Percentiles rank a stretch among this genome's conserved stretches.
Evolutionary conservation across 2,329 filamentous ascomycete genomes (phyloP).

Genomic region (Apiospora sp.): DNA sequence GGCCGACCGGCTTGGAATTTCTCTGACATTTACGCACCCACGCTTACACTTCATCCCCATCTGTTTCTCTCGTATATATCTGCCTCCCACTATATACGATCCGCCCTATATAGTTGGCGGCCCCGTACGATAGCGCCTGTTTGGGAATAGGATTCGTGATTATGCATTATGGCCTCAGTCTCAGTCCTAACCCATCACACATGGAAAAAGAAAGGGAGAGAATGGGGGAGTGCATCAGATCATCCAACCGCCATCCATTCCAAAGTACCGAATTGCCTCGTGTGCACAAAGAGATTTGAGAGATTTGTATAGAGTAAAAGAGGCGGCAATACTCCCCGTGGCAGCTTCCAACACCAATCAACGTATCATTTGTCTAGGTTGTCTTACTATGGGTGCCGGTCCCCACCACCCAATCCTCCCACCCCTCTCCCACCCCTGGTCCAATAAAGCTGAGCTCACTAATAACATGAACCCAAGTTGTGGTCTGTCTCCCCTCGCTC

Average conservation of each 20-base stretch:
- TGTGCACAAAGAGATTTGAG: not conserved
- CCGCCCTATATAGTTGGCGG: not conserved
- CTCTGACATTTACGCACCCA: not conserved
- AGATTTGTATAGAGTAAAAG: not conserved
- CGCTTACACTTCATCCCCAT: not conserved
- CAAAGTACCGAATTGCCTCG: not conserved
- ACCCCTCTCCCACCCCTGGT: not conserved
- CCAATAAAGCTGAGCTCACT: constrained; percentile 21
- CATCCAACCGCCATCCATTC: not conserved
- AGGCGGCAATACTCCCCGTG: constrained; percentile 17
- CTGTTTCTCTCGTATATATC: constrained; percentile 9
- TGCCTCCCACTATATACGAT: constrained; percentile 7
- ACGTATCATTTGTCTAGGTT: constrained; percentile 16
- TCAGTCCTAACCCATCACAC: not conserved
- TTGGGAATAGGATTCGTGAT: constrained; percentile 3
- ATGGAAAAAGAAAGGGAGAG: not conserved
- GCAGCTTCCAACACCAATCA: constrained; percentile 12
- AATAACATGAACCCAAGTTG: not conserved
- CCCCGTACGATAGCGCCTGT: constrained; percentile 18
- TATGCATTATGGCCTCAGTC: constrained; percentile 11
- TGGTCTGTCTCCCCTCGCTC: constrained; percentile 2
- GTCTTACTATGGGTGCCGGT: constrained; percentile 19
- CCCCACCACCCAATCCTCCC: constrained; percentile 5
- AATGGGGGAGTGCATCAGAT: not conserved
- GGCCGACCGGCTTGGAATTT: not conserved